Conservation (phyloP, 2,329 filamentous ascomycete species). For the Fusarium proliferatum region DNA sequence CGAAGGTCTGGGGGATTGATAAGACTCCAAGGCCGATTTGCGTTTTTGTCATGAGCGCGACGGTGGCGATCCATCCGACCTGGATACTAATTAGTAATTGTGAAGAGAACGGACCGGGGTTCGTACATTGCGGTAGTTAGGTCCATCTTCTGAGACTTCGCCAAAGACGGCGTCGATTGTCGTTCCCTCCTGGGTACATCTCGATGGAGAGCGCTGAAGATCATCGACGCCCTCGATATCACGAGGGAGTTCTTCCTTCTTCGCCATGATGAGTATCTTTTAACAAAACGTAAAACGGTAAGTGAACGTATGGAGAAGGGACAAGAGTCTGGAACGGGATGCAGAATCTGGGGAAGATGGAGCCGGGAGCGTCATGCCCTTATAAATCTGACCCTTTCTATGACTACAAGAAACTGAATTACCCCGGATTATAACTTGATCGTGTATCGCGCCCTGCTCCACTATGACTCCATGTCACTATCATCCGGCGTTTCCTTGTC, state of each 20-base stretch:
- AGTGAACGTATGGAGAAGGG: background rate
- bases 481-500: slow-evolving; percentile 9
- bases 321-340: background rate
- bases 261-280: background rate
- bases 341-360: slow-evolving; percentile 30
- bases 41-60: slow-evolving; percentile 59
- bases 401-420: slow-evolving; percentile 30
- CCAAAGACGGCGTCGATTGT: slow-evolving; percentile 22
- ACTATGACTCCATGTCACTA: slow-evolving; percentile 17
- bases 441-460: slow-evolving; percentile 14
- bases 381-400: slow-evolving; percentile 12
- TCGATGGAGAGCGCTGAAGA: background rate
- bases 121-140: slow-evolving; percentile 21
- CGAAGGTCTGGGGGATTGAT: slow-evolving; percentile 59
- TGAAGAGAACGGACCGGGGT: background rate
- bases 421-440: slow-evolving; percentile 32
- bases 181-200: background rate
- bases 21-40: slow-evolving; percentile 60
- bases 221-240: slow-evolving; percentile 13
- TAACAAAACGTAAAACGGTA: too few relatives aligned
- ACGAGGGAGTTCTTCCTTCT: slow-evolving; percentile 19
- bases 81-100: slow-evolving; percentile 7
- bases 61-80: slow-evolving; percentile 57
- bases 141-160: slow-evolving; percentile 13
- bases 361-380: slow-evolving; percentile 3